Evolutionary conservation across 805 yeast genomes (phyloP), one percentile per base, ranked within the genome.

Genomic region (Candida endomychidarum): DNA sequence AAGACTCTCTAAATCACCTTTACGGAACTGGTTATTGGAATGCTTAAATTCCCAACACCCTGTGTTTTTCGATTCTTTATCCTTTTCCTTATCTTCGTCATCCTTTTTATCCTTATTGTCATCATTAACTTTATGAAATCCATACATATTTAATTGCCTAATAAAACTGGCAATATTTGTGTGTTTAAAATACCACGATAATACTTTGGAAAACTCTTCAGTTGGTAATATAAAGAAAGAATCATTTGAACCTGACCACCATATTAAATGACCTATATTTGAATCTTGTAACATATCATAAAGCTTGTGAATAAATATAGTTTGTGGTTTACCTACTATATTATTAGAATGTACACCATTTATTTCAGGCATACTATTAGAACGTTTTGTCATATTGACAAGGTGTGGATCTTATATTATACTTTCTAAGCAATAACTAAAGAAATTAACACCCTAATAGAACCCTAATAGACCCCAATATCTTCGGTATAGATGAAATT

Each of bases 231-330:
- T 78, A 41, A 80, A 75, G 52, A 93, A 93, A 4, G 90, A 78
- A 47, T 81, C 86, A 44, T 77, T 77, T 8, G 79, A 54, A 8
- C 77, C 70, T 1, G 87, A 63, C 97, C 98, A 91, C 81, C 91
- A 82, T 17, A 91, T 91, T 26, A 91, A 71, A 55, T 84, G 93
- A 41, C 76, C 66, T 23, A 91, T 66, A 20, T 75, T 62, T 2
- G 69, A 67, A 56, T 91, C 96, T 52, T 90, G 95, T 35, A 91
- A 74, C 95, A 91, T 91, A 47, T 83, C 80, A 69, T 86, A 90
- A 18, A 91, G 75, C 58, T 91, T 91, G 63, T 90, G 96, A 44
- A 90, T 86, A 65, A 91, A 91, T 39, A 54, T 74, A 34, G 65
- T 67, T 52, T 67, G 73, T 18, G 71, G 62, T 41, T 67, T 67